phyloP scores from a whole-genome alignment of 2,329 filamentous ascomycete genomes.

The Capronia epimyces region DNA sequence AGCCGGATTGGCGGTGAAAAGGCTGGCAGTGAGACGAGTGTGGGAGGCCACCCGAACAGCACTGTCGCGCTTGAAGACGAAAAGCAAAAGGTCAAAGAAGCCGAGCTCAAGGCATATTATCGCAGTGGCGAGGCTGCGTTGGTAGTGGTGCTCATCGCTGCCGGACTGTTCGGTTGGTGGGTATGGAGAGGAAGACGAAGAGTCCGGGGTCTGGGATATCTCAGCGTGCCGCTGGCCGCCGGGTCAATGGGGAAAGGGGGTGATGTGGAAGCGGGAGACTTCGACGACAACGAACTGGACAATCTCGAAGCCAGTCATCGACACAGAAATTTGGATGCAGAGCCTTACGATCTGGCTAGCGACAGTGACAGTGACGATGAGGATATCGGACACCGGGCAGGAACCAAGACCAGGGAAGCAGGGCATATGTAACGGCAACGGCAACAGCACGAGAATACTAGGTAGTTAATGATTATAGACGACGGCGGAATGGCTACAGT shows the following conservation, averaged over 20 bases:
- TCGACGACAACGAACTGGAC: constrained; percentile 58
- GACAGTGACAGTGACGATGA: constrained; percentile 44
- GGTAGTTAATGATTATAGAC: constrained; percentile 3
- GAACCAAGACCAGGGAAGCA: neutral
- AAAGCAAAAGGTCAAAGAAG: constrained; percentile 69
- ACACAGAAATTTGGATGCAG: constrained; percentile 31
- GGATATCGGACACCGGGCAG: constrained; percentile 15
- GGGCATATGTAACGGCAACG: constrained; percentile 8
- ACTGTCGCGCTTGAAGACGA: constrained; percentile 63
- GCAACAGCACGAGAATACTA: neutral
- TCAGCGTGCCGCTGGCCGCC: constrained; percentile 29
- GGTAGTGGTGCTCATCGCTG: constrained; percentile 70
- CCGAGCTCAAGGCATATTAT: constrained; percentile 83
- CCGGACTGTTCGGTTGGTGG: constrained; percentile 67
- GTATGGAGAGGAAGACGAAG: constrained; percentile 53
- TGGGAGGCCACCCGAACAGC: constrained; percentile 66
- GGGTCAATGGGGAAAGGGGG: constrained; percentile 36
- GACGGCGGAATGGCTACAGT: neutral
- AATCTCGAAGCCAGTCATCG: constrained; percentile 39
- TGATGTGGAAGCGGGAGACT: constrained; percentile 58
- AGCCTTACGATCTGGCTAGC: constrained; percentile 46
- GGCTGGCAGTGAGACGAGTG: constrained; percentile 63
- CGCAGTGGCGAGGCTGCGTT: constrained; percentile 81
- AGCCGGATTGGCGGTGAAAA: constrained; percentile 82
- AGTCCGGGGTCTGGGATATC: constrained; percentile 42